These are phyloP conservation scores for Lentithecium fluviatile DNA, from an alignment of 495 filamentous ascomycete species.

Conservation along the genomic window DNA sequence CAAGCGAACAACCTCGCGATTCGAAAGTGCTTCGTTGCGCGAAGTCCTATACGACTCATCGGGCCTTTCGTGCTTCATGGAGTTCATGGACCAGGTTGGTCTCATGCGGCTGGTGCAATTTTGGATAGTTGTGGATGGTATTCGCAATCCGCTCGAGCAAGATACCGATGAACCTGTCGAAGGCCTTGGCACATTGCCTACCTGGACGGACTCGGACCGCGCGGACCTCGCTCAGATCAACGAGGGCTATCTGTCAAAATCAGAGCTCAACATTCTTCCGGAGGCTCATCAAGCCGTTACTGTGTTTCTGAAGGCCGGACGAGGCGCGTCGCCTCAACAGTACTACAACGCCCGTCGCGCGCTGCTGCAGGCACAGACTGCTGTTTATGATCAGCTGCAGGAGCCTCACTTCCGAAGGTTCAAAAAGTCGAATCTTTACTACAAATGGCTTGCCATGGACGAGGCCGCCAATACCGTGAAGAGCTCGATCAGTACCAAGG, in stretches of 20 bases:
- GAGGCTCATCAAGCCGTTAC: conserved; percentile 67
- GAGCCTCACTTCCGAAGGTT: conserved; percentile 77
- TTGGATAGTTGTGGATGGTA: conserved; percentile 96
- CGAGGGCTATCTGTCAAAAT: conserved; percentile 78
- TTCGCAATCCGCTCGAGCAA: conserved; percentile 93
- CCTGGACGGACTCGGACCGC: conserved; percentile 83
- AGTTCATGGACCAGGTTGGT: conserved; percentile 92
- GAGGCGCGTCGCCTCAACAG: conserved; percentile 69
- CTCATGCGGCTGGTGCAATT: conserved; percentile 93
- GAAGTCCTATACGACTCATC: conserved; percentile 85
- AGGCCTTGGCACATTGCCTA: conserved; percentile 58
- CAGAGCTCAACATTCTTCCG: conserved; percentile 74
- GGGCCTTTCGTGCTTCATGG: conserved; percentile 97
- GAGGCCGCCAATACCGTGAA: conserved; percentile 55
- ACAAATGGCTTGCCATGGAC: conserved; percentile 90
- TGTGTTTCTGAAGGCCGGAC: conserved; percentile 74
- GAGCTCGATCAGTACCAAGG: conserved; percentile 30
- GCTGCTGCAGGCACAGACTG: conserved; percentile 78
- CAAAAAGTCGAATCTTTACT: conserved; percentile 87
- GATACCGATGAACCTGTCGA: conserved; percentile 70
- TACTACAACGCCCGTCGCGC: conserved; percentile 81
- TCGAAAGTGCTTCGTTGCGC: conserved; percentile 70
- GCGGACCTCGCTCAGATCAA: conserved; percentile 86
- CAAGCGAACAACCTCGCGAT: conserved; percentile 48
- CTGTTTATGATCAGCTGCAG: conserved; percentile 79